Evolutionary conservation across 805 yeast genomes (phyloP).

Genomic region (Priceomyces haplophilus): DNA sequence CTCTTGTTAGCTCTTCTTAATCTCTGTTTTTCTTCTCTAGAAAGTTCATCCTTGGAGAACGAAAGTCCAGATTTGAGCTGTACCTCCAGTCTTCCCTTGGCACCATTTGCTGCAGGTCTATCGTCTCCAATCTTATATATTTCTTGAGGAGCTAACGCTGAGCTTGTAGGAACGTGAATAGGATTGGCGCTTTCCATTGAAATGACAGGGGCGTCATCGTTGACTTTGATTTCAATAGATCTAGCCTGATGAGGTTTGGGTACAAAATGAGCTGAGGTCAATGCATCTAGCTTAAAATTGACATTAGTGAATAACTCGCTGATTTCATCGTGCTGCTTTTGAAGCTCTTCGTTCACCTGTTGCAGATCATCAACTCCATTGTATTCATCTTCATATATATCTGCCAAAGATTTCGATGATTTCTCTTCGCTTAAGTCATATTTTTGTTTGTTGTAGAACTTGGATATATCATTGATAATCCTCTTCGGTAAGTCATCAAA

Average conservation of each 20-base stretch:
- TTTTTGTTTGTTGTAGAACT: conserved; percentile 44
- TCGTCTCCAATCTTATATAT: conserved; percentile 58
- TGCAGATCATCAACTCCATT: conserved; percentile 39
- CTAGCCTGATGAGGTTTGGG: conserved; percentile 83
- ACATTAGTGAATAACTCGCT: conserved; percentile 58
- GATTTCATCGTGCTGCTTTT: conserved; percentile 76
- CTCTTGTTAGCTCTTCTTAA: conserved; percentile 84
- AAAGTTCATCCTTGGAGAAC: conserved; percentile 75
- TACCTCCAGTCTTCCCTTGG: conserved; percentile 49
- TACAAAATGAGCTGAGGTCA: conserved; percentile 90
- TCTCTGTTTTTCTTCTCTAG: conserved; percentile 82
- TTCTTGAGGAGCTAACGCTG: conserved; percentile 93
- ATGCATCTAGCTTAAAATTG: conserved; percentile 74
- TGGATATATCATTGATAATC: conserved; percentile 61
- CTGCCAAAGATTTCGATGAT: conserved; percentile 85
- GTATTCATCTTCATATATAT: conserved; percentile 84
- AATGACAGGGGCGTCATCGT: conserved; percentile 64
- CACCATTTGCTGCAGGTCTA: conserved; percentile 26
- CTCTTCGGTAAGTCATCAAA: conserved; percentile 86
- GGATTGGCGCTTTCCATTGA: conserved; percentile 98
- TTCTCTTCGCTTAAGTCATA: conserved; percentile 79
- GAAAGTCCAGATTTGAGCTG: conserved; percentile 74
- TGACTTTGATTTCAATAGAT: conserved; percentile 72
- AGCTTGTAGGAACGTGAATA: conserved; percentile 65
- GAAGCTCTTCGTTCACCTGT: conserved; percentile 59